Percentiles rank a stretch among this genome's conserved stretches.
Conservation (phyloP, 1,284 basidiomycete species). For the Rhodofomes roseus region DNA sequence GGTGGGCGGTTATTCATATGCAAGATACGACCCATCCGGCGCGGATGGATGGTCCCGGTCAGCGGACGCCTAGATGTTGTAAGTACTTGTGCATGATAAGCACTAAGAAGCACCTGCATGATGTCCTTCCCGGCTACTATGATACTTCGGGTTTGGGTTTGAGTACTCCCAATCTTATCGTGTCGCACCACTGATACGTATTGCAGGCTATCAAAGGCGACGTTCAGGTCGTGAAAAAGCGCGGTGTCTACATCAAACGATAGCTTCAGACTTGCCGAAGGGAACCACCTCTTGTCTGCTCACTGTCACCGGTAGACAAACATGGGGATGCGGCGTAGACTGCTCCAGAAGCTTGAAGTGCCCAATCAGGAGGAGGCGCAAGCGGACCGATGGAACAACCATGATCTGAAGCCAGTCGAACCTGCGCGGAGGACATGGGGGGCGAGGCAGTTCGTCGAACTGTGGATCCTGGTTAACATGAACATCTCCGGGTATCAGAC, state of each 20-base stretch:
- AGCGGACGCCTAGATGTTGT: too few species aligned
- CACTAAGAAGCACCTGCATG: neutral
- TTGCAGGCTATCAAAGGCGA: neutral
- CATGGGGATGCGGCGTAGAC: neutral
- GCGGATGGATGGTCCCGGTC: too few species aligned
- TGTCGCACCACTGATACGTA: neutral
- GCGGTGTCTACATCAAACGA: neutral
- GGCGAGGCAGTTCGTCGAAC: constrained; percentile 19
- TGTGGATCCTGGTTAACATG: constrained; percentile 20
- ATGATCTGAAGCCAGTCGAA: constrained; percentile 19
- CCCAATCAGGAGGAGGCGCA: constrained; percentile 10
- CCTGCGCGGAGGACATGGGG: constrained; percentile 20
- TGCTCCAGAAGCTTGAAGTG: constrained; percentile 16
- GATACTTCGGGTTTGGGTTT: neutral
- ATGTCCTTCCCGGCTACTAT: neutral
- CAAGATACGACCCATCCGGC: too few species aligned
- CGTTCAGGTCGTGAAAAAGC: neutral
- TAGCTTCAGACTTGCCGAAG: neutral
- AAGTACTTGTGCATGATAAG: neutral
- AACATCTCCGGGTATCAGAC: constrained; percentile 20
- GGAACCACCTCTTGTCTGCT: neutral
- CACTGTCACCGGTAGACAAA: neutral
- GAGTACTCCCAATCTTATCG: neutral
- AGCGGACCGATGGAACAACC: constrained; percentile 19
- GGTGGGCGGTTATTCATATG: too few species aligned